Percentiles rank a stretch among this genome's conserved stretches.
These are phyloP conservation scores for Theileria parva DNA, from an alignment of 169 alveolate species.

Conservation along the genomic window DNA sequence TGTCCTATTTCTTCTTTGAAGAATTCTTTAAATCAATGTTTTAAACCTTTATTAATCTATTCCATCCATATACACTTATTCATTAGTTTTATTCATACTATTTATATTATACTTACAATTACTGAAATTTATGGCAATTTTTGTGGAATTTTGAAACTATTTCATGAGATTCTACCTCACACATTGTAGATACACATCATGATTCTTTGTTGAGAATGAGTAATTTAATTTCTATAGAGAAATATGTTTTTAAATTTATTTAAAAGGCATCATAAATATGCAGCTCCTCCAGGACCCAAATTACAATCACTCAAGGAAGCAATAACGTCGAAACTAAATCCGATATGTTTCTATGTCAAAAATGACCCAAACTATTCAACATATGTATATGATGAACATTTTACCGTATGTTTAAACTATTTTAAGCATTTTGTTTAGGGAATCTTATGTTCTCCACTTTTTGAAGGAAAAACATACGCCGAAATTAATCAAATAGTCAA, in stretches of 20 bases:
- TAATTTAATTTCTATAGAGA: not conserved
- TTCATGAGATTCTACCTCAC: constrained; percentile 18
- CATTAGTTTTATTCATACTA: not conserved
- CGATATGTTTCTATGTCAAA: constrained; percentile 81
- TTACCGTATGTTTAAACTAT: constrained; percentile 39
- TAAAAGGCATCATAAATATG: constrained; percentile 73
- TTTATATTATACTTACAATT: not conserved
- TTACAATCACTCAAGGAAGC: constrained; percentile 68
- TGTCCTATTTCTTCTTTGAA: not conserved
- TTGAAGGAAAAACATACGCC: constrained; percentile 82
- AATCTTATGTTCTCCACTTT: constrained; percentile 84
- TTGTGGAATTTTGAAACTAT: not conserved
- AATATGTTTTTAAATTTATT: constrained; percentile 45
- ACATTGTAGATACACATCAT: not conserved
- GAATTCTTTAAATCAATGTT: not conserved
- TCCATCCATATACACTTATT: not conserved
- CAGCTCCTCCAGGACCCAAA: constrained; percentile 78
- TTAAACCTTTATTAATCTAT: not conserved
- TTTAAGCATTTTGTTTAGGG: constrained; percentile 60
- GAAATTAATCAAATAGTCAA: constrained; percentile 83
- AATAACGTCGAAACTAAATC: constrained; percentile 78
- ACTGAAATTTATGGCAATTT: not conserved
- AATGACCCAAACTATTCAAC: constrained; percentile 84
- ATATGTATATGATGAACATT: constrained; percentile 78
- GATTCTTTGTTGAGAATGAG: not conserved